Conservation (phyloP, 2,329 filamentous ascomycete genomes). For the Pseudogymnoascus sp. region DNA sequence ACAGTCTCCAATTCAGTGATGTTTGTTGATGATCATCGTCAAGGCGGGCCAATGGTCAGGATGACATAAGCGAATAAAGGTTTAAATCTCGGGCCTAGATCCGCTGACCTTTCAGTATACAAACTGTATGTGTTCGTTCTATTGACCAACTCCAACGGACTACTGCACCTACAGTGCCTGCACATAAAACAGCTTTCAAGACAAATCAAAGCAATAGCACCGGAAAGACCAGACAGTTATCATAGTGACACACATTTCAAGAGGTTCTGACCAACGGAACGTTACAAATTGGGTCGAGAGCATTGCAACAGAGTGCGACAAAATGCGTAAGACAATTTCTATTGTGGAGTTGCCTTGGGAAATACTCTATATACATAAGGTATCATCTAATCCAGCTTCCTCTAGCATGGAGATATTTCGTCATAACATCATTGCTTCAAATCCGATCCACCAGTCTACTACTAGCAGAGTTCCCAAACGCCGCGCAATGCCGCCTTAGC, state of each 20-base stretch:
- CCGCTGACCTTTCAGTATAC: neutral
- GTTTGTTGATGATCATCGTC: conserved; percentile 8
- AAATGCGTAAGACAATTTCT: neutral
- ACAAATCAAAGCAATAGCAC: neutral
- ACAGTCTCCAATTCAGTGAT: conserved; percentile 1
- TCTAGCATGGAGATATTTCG: conserved; percentile 7
- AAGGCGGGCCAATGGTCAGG: conserved; percentile 6
- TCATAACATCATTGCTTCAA: conserved; percentile 1
- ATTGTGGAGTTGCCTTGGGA: neutral
- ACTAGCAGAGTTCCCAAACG: conserved; percentile 4
- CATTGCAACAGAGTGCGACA: neutral
- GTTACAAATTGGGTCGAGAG: neutral
- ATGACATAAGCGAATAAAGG: conserved; percentile 6
- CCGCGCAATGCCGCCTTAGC: conserved; percentile 1
- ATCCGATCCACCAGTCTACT: neutral
- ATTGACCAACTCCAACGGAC: neutral
- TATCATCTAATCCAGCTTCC: conserved; percentile 4
- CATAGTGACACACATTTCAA: neutral
- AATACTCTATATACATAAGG: conserved; percentile 5
- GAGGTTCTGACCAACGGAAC: neutral
- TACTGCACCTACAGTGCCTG: neutral
- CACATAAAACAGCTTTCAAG: neutral
- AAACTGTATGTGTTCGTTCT: neutral
- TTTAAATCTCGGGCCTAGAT: conserved; percentile 2
- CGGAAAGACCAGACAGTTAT: neutral